phyloP scores from a whole-genome alignment of 805 yeast genomes.

The Sugiyamaella marilandica region DNA sequence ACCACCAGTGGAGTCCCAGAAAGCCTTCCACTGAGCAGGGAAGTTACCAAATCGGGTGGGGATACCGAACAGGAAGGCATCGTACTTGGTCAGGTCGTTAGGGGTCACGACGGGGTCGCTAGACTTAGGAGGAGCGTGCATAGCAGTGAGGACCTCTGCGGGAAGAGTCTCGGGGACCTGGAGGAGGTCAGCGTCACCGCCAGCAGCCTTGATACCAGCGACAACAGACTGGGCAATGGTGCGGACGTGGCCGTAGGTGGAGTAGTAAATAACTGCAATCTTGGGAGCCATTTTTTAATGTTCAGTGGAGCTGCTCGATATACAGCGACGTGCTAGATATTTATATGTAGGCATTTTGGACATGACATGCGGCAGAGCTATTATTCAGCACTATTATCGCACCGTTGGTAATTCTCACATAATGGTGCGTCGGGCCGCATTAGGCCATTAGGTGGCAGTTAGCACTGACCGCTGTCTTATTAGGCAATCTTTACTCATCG shows the following conservation, averaged over 20 bases:
- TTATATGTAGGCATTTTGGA: neutral
- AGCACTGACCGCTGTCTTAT: no score
- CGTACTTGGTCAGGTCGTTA: conserved; percentile 52
- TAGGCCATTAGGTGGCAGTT: no score
- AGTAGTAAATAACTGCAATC: conserved; percentile 73
- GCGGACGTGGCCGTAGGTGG: conserved; percentile 75
- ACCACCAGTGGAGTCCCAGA: conserved; percentile 75
- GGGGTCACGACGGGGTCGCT: conserved; percentile 52
- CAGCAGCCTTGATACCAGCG: conserved; percentile 64
- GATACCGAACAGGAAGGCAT: conserved; percentile 70
- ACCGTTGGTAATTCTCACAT: neutral
- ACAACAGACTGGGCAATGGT: conserved; percentile 63
- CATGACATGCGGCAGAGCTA: neutral
- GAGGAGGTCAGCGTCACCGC: conserved; percentile 63
- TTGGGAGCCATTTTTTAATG: conserved; percentile 35
- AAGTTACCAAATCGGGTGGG: conserved; percentile 76
- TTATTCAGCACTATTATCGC: neutral
- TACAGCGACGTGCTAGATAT: neutral
- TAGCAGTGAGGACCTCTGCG: conserved; percentile 49
- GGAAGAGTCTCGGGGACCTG: conserved; percentile 78
- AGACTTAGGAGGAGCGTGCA: conserved; percentile 58
- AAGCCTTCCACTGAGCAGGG: conserved; percentile 72
- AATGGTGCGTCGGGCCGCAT: no score
- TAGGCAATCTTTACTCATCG: no score
- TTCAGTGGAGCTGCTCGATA: neutral